phyloP scores from a whole-genome alignment of 768 basidiomycete species.

The Naganishia antarctica region DNA sequence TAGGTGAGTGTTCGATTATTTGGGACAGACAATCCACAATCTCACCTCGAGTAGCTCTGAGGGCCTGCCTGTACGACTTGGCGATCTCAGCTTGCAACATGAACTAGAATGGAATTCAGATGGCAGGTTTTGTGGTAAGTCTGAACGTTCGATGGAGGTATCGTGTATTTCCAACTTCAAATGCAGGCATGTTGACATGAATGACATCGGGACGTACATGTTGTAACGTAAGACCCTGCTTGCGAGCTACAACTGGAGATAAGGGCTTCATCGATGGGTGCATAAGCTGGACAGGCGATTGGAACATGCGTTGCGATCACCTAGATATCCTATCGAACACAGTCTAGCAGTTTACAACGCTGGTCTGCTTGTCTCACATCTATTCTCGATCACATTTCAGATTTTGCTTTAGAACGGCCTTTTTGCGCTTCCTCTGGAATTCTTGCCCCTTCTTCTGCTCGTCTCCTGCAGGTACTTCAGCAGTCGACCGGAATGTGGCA shows the following conservation, averaged over 20 bases:
- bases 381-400: not conserved
- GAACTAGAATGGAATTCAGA: constrained; percentile 33
- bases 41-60: constrained; percentile 45
- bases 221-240: not conserved
- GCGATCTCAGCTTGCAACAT: constrained; percentile 39
- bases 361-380: not conserved
- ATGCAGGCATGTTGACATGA: too few relatives aligned
- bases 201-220: not conserved
- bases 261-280: not conserved
- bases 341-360: too few relatives aligned
- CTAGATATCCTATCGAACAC: too few relatives aligned
- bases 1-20: not conserved
- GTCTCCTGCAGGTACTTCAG: too few relatives aligned
- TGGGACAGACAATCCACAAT: not conserved
- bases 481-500: too few relatives aligned
- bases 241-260: not conserved
- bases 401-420: too few relatives aligned
- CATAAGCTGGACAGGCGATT: too few relatives aligned
- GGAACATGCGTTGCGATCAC: too few relatives aligned
- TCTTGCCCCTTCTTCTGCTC: too few relatives aligned
- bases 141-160: too few relatives aligned
- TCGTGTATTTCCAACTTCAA: too few relatives aligned
- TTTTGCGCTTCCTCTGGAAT: too few relatives aligned
- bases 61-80: constrained; percentile 42
- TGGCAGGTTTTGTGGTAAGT: not conserved